Conservation (phyloP, 192 early-diverging fungal genomes). For the Dimargaris verticillata region DNA sequence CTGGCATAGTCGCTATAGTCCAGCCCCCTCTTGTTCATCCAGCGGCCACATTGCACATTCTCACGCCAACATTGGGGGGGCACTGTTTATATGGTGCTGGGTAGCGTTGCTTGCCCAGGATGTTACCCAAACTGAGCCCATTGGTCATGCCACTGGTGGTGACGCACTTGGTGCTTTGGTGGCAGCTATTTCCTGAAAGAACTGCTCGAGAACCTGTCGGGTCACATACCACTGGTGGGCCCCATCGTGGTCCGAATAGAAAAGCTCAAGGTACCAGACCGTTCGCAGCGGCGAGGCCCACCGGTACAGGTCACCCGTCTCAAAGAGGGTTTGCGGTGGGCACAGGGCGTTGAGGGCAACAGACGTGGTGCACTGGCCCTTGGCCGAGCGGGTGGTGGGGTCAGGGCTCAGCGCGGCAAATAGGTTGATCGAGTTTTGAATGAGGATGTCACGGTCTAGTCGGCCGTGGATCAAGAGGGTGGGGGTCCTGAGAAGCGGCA, state of each 20-base stretch:
- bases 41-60: too few relatives aligned
- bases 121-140: too few relatives aligned
- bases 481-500: neutral
- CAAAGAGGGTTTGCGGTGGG: neutral
- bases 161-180: neutral
- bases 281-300: neutral
- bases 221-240: neutral
- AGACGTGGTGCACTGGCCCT: too few relatives aligned
- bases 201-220: too few relatives aligned
- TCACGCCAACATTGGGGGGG: too few relatives aligned
- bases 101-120: too few relatives aligned
- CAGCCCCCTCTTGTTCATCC: too few relatives aligned
- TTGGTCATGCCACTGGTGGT: too few relatives aligned
- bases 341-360: neutral
- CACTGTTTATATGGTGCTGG: too few relatives aligned
- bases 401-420: neutral
- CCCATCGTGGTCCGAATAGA: neutral
- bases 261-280: slow-evolving; percentile 1
- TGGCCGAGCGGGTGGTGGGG: neutral
- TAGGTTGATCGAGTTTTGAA: neutral
- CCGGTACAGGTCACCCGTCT: neutral
- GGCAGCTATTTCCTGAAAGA: neutral
- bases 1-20: too few relatives aligned
- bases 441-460: neutral
- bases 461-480: slow-evolving; percentile 3